Evolutionary conservation across 305 asterid genomes (phyloP).

Genomic region (Ilex paraguariensis): DNA sequence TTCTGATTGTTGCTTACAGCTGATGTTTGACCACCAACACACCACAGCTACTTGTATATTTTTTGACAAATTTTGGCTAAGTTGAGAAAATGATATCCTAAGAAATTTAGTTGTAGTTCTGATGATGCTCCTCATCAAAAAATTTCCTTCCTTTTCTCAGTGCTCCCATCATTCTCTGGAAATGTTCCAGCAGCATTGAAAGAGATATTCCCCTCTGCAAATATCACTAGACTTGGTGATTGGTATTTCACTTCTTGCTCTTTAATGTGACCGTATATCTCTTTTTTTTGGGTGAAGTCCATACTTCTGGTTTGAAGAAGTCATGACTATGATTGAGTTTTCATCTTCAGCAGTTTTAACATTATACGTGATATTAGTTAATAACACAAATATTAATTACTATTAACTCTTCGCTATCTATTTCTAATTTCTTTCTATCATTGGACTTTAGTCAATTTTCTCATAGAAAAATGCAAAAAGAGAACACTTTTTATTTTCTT

Average conservation of each 20-base stretch:
- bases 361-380: too few species aligned
- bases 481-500: too few species aligned
- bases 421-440: too few species aligned
- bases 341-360: too few species aligned
- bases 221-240: constrained; percentile 86
- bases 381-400: too few species aligned
- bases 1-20: background rate
- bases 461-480: too few species aligned
- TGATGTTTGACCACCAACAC: background rate
- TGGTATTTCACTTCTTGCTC: constrained; percentile 44
- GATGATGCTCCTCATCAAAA: background rate
- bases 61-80: background rate
- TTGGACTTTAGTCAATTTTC: too few species aligned
- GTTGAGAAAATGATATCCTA: too few species aligned
- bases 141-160: constrained; percentile 25
- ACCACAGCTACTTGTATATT: background rate
- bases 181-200: constrained; percentile 92
- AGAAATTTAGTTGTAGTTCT: too few species aligned
- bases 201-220: constrained; percentile 72
- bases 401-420: too few species aligned
- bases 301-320: too few species aligned
- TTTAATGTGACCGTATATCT: background rate
- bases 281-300: background rate
- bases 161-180: constrained; percentile 98
- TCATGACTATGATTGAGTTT: too few species aligned